Evolutionary conservation across 345 rosid species (phyloP), one percentile per base, ranked within the genome.

Genomic region (Salix exigua): DNA sequence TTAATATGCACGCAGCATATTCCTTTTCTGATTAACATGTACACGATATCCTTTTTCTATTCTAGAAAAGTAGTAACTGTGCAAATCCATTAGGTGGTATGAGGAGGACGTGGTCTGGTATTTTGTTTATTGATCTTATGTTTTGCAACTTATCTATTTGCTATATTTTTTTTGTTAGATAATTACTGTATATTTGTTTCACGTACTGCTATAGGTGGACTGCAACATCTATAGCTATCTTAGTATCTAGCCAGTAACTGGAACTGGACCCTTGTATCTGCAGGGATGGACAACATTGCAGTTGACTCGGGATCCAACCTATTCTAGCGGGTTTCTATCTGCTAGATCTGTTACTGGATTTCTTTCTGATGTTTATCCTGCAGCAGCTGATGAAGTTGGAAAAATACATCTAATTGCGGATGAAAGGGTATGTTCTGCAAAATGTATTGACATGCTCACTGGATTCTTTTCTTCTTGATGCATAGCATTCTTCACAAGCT

Each of bases 201-300:
- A 25, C n/a, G 33, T 14, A 31, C 23, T 65, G 11, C 58, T 66
- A 55, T 66, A 37, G 17, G 18, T 30, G 68, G 61, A 70, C 66
- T 51, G 2, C 38, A 4, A n/a, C 62, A 33, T 40, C 46, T 64
- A 35, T 60, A 25, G 38, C 40, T 35, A 38, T 25, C 50, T 9
- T n/a, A 62, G 35, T 33, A 26, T 12, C 71, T 75, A 38, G 61
- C 26, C 11, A 23, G 26, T 55, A 55, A 55, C 26, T 53, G 64
- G 71, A 76, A 76, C 66, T 73, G 35, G 30, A 21, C 38, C 10
- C 12, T 48, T 80, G 70, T 25, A 23, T 76, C 13, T 84, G 84
- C 85, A 95, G 99, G 99, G 99, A 79, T 90, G 92, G 91, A 84
- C 87, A 66, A 91, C 99, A 16, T 79, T 95, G 84, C 97, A 95